These are phyloP conservation scores for Stevia rebaudiana DNA, from an alignment of 140 eudicot genomes.

Conservation along the genomic window DNA sequence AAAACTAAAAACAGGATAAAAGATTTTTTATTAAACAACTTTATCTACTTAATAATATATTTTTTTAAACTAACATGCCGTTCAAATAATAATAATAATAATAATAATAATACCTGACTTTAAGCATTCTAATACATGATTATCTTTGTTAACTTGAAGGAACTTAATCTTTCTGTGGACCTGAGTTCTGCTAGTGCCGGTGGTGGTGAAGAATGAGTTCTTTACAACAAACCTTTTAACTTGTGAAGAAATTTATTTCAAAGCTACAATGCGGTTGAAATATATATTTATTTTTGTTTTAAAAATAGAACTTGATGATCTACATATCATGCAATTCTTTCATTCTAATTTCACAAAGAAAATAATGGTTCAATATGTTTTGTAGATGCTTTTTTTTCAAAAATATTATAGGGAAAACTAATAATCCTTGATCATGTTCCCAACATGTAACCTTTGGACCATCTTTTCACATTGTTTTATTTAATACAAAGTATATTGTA, in stretches of 20 bases:
- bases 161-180: conserved; percentile 74
- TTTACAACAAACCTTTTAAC: conserved; percentile 1
- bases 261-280: not conserved
- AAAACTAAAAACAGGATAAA: not conserved
- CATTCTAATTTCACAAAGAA: conserved; percentile 5
- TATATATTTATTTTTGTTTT: not conserved
- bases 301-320: conserved; percentile 13
- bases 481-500: not conserved
- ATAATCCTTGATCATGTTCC: not conserved
- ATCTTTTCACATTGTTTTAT: not conserved
- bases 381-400: conserved; percentile 8
- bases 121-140: conserved; percentile 1
- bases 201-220: conserved; percentile 38
- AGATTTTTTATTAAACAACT: too few species aligned
- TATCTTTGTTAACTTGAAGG: conserved; percentile 39
- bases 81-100: too few species aligned
- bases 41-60: too few species aligned
- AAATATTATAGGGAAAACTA: conserved; percentile 17
- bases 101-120: not conserved
- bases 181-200: conserved; percentile 76
- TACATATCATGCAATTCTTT: conserved; percentile 5
- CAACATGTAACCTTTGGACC: not conserved
- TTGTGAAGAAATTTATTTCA: not conserved
- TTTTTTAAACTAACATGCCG: too few species aligned
- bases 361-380: conserved; percentile 17